Percentiles rank a stretch among this genome's conserved stretches.
Evolutionary conservation across 371 early-diverging fungal species (phyloP).

Genomic region (Lichtheimia corymbifera): DNA sequence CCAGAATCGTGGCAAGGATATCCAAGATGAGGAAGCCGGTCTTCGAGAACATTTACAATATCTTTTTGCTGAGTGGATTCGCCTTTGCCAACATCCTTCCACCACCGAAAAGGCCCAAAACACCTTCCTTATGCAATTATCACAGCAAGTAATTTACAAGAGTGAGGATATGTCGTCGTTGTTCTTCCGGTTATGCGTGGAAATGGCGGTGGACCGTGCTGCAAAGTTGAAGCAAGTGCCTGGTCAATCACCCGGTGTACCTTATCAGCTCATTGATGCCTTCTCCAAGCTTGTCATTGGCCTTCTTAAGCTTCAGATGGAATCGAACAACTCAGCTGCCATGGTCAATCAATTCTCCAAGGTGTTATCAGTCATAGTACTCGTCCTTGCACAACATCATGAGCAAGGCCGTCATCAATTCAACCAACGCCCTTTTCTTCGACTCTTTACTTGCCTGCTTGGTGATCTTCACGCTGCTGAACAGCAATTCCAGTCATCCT

Average conservation of each 20-base stretch:
- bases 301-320: neutral
- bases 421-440: slow-evolving; percentile 91
- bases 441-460: slow-evolving; percentile 84
- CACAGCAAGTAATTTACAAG: slow-evolving; percentile 76
- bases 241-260: slow-evolving; percentile 36
- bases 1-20: slow-evolving; percentile 1
- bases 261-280: slow-evolving; percentile 83
- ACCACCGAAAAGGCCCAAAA: slow-evolving; percentile 74
- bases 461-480: slow-evolving; percentile 80
- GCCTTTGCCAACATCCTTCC: slow-evolving; percentile 80
- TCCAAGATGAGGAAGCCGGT: slow-evolving; percentile 40
- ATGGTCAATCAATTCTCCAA: slow-evolving; percentile 65
- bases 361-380: slow-evolving; percentile 80
- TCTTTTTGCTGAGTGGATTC: slow-evolving; percentile 88
- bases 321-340: slow-evolving; percentile 40
- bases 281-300: slow-evolving; percentile 80
- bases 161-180: slow-evolving; percentile 75
- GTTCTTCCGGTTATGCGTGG: slow-evolving; percentile 90
- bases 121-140: slow-evolving; percentile 70
- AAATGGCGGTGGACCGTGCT: slow-evolving; percentile 78
- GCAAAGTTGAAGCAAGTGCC: slow-evolving; percentile 56
- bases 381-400: slow-evolving; percentile 84
- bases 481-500: slow-evolving; percentile 68
- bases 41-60: slow-evolving; percentile 71
- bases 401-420: slow-evolving; percentile 79